Percentiles rank a stretch among this genome's conserved stretches.
These are phyloP conservation scores for Mycena vulgaris DNA, from an alignment of 768 basidiomycete genomes.

Conservation along the genomic window DNA sequence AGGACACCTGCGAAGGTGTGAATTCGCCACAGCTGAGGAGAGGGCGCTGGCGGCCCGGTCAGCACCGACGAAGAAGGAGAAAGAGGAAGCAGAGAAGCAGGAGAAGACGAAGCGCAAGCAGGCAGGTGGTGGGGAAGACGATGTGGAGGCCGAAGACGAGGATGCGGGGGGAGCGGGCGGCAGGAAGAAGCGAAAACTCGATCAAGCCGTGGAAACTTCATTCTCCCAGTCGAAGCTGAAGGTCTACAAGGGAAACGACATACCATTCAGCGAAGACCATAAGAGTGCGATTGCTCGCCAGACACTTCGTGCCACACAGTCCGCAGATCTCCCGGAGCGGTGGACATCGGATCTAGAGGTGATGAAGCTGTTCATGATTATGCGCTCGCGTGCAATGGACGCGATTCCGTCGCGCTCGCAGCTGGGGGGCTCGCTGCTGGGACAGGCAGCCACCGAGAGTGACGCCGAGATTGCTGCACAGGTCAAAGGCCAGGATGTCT, in stretches of 20 bases:
- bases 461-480: constrained; percentile 20
- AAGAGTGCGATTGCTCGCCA: constrained; percentile 23
- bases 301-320: constrained; percentile 29
- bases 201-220: constrained; percentile 3
- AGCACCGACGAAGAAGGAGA: constrained; percentile 24
- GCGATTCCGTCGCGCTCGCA: constrained; percentile 25
- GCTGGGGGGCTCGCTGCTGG: constrained; percentile 23
- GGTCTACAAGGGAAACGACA: constrained; percentile 31
- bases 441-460: constrained; percentile 14
- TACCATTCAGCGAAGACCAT: constrained; percentile 33
- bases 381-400: constrained; percentile 24
- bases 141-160: constrained; percentile 33
- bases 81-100: constrained; percentile 7
- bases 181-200: constrained; percentile 30
- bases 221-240: constrained; percentile 31
- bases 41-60: constrained; percentile 4
- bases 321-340: constrained; percentile 30
- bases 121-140: constrained; percentile 6
- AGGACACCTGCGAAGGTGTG: constrained; percentile 16
- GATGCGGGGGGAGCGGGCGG: constrained; percentile 13
- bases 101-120: constrained; percentile 11
- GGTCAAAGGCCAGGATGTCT: constrained; percentile 27
- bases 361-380: constrained; percentile 36
- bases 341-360: constrained; percentile 29
- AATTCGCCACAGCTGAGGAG: constrained; percentile 10